Evolutionary conservation across 2,329 filamentous ascomycete species (phyloP).

Genomic region (Dactylellina sp.): DNA sequence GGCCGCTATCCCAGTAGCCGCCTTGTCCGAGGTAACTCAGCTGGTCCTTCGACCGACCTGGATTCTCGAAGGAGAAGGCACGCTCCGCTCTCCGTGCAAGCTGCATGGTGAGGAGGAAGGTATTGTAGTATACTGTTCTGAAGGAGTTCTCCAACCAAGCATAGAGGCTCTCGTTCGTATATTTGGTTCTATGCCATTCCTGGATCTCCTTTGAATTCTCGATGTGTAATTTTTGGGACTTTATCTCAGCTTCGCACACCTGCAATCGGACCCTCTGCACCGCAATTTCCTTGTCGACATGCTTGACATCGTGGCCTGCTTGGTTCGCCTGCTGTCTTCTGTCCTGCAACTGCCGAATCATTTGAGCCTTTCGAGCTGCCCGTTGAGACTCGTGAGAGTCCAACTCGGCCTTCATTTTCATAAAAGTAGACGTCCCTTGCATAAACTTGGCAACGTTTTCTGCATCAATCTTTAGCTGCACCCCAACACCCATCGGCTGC

Average conservation of each 20-base stretch:
- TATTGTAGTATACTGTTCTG: background rate
- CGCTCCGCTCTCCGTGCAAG: conserved; percentile 60
- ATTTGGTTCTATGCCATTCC: conserved; percentile 61
- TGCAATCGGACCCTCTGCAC: conserved; percentile 51
- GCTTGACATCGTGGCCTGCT: conserved; percentile 61
- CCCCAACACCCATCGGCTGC: conserved; percentile 41
- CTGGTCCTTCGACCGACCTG: conserved; percentile 2
- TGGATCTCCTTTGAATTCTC: conserved; percentile 57
- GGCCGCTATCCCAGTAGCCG: conserved; percentile 62
- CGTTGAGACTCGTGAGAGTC: background rate
- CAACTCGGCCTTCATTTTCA: background rate
- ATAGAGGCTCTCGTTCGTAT: conserved; percentile 62
- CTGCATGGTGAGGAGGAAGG: conserved; percentile 56
- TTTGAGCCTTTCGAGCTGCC: conserved; percentile 18
- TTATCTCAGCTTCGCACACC: conserved; percentile 58
- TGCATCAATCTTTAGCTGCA: conserved; percentile 15
- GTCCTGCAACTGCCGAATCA: conserved; percentile 60
- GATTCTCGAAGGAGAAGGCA: conserved; percentile 60
- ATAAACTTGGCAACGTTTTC: background rate
- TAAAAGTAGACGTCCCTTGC: background rate
- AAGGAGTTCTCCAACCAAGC: conserved; percentile 57
- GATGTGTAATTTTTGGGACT: conserved; percentile 57
- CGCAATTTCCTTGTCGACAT: conserved; percentile 61
- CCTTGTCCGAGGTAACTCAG: background rate
- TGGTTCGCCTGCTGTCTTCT: conserved; percentile 60